Evolutionary conservation across 352 stramenopile species (phyloP).

Genomic region (Phytophthora pistaciae): DNA sequence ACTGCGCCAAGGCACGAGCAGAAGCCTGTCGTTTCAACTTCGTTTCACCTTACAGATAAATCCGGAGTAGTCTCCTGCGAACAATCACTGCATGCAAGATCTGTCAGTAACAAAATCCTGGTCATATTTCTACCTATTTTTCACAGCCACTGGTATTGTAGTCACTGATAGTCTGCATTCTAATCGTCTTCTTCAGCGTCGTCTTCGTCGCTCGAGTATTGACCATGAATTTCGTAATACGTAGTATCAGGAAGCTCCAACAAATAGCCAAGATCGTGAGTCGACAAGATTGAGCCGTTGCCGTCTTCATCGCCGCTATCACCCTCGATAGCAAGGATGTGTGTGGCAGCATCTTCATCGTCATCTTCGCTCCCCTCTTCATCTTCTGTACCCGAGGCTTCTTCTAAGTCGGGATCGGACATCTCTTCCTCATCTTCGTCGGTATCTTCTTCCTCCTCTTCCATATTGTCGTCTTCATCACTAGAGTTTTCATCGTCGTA

Average conservation of each 20-base stretch:
- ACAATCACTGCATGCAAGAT: not conserved
- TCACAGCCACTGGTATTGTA: slow-evolving; percentile 1
- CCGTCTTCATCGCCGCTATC: slow-evolving; percentile 51
- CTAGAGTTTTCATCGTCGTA: slow-evolving; percentile 77
- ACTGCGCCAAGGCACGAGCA: not conserved
- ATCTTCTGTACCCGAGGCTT: slow-evolving; percentile 40
- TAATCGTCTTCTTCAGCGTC: slow-evolving; percentile 70
- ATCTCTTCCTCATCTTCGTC: slow-evolving; percentile 53
- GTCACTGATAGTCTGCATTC: slow-evolving; percentile 2
- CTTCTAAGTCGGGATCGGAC: slow-evolving; percentile 34
- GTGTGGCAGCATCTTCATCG: slow-evolving; percentile 26
- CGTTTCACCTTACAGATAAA: slow-evolving; percentile 7
- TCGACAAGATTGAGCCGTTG: slow-evolving; percentile 53
- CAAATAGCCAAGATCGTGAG: slow-evolving; percentile 71
- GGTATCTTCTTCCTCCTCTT: slow-evolving; percentile 63
- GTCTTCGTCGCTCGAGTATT: slow-evolving; percentile 84
- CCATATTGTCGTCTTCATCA: slow-evolving; percentile 57
- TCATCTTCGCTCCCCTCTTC: slow-evolving; percentile 39
- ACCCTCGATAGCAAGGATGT: slow-evolving; percentile 37
- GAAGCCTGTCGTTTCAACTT: slow-evolving; percentile 26
- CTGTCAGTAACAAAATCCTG: slow-evolving; percentile 4
- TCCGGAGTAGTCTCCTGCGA: slow-evolving; percentile 10
- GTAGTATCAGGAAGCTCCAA: slow-evolving; percentile 75
- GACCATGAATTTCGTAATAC: slow-evolving; percentile 78
- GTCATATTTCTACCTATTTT: slow-evolving; percentile 17